Evolutionary conservation across 345 rosid genomes (phyloP).

Genomic region (Syzygium grande): DNA sequence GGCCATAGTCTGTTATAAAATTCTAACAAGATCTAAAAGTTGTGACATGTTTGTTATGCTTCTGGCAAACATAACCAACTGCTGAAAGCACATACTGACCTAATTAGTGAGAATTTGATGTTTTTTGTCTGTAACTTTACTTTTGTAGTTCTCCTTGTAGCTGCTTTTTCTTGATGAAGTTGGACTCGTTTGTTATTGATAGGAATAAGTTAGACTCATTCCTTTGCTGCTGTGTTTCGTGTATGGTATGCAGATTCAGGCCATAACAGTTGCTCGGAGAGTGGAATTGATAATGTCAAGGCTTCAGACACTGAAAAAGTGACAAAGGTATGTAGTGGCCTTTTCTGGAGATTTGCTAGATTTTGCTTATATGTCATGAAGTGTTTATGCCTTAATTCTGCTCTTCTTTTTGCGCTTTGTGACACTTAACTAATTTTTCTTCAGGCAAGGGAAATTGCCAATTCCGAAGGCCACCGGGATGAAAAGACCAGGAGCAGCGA

Average conservation of each 20-base stretch:
- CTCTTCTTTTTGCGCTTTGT: background rate
- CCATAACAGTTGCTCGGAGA: conserved; percentile 44
- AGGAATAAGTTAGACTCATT: background rate
- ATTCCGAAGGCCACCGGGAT: conserved; percentile 33
- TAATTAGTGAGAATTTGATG: background rate
- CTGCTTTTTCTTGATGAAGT: background rate
- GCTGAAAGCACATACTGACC: background rate
- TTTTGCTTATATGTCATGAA: background rate
- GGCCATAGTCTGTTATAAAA: background rate
- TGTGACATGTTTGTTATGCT: background rate
- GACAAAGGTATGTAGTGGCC: conserved; percentile 28
- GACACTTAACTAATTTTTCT: background rate
- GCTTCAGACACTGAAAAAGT: conserved; percentile 22
- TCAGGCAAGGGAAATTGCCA: conserved; percentile 14
- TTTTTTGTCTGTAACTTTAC: background rate
- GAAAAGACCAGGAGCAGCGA: conserved; percentile 27
- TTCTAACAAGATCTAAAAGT: background rate
- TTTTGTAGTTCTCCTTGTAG: background rate
- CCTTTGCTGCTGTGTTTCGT: background rate
- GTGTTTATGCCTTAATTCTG: background rate
- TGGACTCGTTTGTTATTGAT: background rate
- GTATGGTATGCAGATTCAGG: conserved; percentile 35
- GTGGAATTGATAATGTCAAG: conserved; percentile 42
- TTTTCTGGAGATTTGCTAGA: background rate
- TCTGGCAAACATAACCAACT: background rate